Evolutionary conservation across 2,329 filamentous ascomycete species (phyloP), one percentile per base, ranked within the genome.

Genomic region (Trichoderma afroharzianum): DNA sequence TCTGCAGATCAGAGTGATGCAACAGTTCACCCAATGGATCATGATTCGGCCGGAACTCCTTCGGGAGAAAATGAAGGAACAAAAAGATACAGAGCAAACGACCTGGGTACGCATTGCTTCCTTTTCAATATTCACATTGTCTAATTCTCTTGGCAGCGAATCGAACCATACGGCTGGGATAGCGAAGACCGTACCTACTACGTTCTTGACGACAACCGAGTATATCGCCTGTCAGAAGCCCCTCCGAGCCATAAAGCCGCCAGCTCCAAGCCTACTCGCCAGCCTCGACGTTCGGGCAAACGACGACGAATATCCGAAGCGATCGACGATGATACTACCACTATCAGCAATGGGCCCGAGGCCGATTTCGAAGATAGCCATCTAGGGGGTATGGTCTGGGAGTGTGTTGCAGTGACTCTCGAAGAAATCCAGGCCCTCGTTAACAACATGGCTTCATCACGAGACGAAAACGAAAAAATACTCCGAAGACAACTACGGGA

Each of bases 131-230:
- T 15, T n/a, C 18, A 30, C 30, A 26, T 50, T n/a, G 30, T 72
- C 73, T 80, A 71, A 81, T 55, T 26, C 8, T 24, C 15, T 6
- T 28, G 24, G 9, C 68, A 92, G 90, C 85, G 90, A 72, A 94
- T 96, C 75, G 93, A 95, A 77, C 92, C 93, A 0, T 91, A 92
- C 73, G 96, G 96, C 11, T 98, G 94, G 90, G 96, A 99, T 80
- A 87, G 90, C 26, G 87, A 97, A 61, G 95, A 97, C 74, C 91
- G 94, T 47, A 91, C 90, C 43, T 97, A 98, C 79, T 97, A 92
- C 78, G 91, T 98, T 3, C 87, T 99, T 4, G 95, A 98, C 76
- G 96, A 99, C 79, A 97, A 98, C 77, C 89, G 96, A 73, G 85
- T 99, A 55, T 99, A 99, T 80, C 92, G 95, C 70, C 87, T 92